Evolutionary conservation across 768 basidiomycete genomes (phyloP).

Genomic region (Lactarius vividus): DNA sequence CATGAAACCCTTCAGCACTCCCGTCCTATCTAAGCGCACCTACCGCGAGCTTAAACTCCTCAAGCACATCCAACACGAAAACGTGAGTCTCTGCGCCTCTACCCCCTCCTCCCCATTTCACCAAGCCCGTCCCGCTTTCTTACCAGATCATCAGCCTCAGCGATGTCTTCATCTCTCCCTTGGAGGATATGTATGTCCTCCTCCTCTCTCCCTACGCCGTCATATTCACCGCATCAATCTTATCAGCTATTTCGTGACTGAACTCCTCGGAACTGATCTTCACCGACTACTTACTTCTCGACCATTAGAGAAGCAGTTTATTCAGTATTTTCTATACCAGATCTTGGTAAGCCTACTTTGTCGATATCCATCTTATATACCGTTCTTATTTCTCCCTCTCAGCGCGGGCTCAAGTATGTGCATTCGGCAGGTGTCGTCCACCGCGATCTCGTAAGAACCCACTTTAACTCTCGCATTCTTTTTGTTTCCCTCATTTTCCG

Average conservation of each 20-base stretch:
- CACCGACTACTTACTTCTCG: slow-evolving; percentile 95
- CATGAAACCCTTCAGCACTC: slow-evolving; percentile 99
- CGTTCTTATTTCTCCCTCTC: slow-evolving; percentile 9
- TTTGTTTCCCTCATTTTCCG: slow-evolving; percentile 11
- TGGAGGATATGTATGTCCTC: slow-evolving; percentile 84
- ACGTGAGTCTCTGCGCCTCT: slow-evolving; percentile 52
- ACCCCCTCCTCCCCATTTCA: slow-evolving; percentile 2
- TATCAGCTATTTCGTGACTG: slow-evolving; percentile 95
- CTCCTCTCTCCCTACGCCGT: background rate
- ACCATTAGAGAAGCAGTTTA: slow-evolving; percentile 99
- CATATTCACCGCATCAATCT: background rate
- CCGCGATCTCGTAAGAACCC: slow-evolving; percentile 77
- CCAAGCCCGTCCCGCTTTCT: slow-evolving; percentile 1
- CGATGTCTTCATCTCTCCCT: slow-evolving; percentile 99
- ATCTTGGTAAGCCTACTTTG: slow-evolving; percentile 66
- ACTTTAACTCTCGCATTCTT: slow-evolving; percentile 3
- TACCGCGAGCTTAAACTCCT: slow-evolving; percentile 97
- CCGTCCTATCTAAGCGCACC: slow-evolving; percentile 96
- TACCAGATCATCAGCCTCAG: slow-evolving; percentile 93
- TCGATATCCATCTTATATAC: slow-evolving; percentile 5
- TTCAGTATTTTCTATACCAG: slow-evolving; percentile 99
- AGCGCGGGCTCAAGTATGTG: slow-evolving; percentile 99
- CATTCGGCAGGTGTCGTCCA: slow-evolving; percentile 99
- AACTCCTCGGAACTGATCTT: slow-evolving; percentile 95
- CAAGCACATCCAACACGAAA: slow-evolving; percentile 98